Evolutionary conservation across 768 basidiomycete species (phyloP), one percentile per base, ranked within the genome.

Genomic region (Rhizopogon vesiculosus): DNA sequence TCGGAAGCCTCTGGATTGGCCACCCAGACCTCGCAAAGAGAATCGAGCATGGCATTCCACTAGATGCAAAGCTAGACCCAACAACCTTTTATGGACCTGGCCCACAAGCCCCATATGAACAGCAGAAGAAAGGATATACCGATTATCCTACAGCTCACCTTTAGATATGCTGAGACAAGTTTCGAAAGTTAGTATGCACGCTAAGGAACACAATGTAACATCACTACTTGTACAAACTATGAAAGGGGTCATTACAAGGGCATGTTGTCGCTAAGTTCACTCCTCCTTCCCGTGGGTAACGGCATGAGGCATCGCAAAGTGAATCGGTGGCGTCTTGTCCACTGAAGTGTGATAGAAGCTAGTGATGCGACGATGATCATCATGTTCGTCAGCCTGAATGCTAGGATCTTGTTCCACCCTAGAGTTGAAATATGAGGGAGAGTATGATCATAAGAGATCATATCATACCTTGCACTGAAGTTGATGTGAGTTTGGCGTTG

Each of bases 11-110:
- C 46, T 76, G 64, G 60, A 68, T 77, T 43, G 64, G 68, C 5
- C 76, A 79, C 54, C 74, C 77, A 1, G 77, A 78, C 58, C 57
- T 78, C 16, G 69, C 61, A 45, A 70, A 72, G 59, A 71, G 76
- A n/a, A 25, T 44, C 13, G 43, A 44, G 13, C 43, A 16, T 0
- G 43, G 13, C 15, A 25, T 44, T 8, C 43, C 43, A 61, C 25
- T 70, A 28, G 64, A 68, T 29, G 46, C 51, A n/a, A 16, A 57
- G 25, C 19, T 63, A 9, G 64, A 64, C 33, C 55, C 50, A 4
- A 53, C 58, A 19, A 62, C 61, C 9, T 41, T 76, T 39, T 66
- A 66, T 28, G 65, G 63, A 13, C 59, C 61, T 25, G 62, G 56
- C 12, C 62, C 56, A 8, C 61, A 62, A n/a, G 55, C 33, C 10